phyloP scores from a whole-genome alignment of 2,329 filamentous ascomycete species.

The Xylariaceae sp. region DNA sequence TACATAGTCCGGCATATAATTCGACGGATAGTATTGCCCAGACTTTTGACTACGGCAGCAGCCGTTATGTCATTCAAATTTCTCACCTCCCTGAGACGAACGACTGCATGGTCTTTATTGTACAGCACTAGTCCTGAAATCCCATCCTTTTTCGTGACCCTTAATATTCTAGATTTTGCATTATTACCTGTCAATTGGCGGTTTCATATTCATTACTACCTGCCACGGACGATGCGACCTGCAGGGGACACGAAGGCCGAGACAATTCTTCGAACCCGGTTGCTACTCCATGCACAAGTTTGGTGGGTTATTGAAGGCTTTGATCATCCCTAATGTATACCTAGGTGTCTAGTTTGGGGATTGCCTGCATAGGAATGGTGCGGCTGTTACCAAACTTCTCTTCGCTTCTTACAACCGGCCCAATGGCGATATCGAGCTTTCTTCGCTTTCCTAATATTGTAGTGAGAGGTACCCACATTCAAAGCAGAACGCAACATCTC shows the following conservation, averaged over 20 bases:
- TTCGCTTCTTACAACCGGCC: neutral
- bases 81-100: too few relatives aligned
- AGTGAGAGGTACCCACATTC: neutral
- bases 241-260: constrained; percentile 6
- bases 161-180: neutral
- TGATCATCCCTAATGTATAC: neutral
- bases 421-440: neutral
- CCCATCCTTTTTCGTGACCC: too few relatives aligned
- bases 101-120: too few relatives aligned
- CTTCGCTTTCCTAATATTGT: neutral
- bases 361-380: too few relatives aligned
- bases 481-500: neutral
- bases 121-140: too few relatives aligned
- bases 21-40: too few relatives aligned
- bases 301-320: neutral
- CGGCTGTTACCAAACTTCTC: neutral
- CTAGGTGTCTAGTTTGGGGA: too few relatives aligned
- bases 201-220: constrained; percentile 8
- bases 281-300: neutral
- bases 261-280: neutral
- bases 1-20: neutral
- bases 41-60: too few relatives aligned
- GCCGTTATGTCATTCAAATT: too few relatives aligned
- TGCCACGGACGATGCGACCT: neutral
- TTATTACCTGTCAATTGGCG: neutral